Evolutionary conservation across 495 filamentous ascomycete species (phyloP), one percentile per base, ranked within the genome.

Genomic region (Clohesyomyces aquaticus): DNA sequence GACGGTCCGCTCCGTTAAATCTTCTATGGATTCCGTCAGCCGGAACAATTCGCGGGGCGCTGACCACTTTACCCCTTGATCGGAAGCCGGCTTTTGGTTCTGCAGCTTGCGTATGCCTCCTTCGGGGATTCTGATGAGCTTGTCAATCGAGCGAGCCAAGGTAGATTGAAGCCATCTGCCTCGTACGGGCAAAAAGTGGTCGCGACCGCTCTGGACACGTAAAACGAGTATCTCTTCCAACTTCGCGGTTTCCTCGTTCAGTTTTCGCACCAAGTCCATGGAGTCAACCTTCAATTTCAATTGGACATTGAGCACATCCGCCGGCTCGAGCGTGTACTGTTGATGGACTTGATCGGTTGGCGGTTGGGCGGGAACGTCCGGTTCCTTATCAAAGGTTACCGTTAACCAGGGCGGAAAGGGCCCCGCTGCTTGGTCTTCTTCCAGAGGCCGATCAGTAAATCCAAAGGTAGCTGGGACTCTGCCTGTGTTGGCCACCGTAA

Each of bases 401-500:
- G 78, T 75, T 16, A 96, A 74, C 92, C 92, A 96, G 1, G 78
- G 71, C 0, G 85, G 81, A 28, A 74, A 66, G 22, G 76, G 77
- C 0, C 75, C 69, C 0, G 68, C 72, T 0, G 77, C 56, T n/a
- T 77, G 73, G 10, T 78, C 83, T 9, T 73, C 72, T 0, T 74
- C 72, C n/a, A 79, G 75, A 4, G 88, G 86, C 51, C 85, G 83
- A 55, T 90, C 84, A 0, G 91, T 82, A 63, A 98, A 93, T 8
- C 77, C 80, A 65, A 96, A 85, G 1, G 78, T 87, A 0, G 95
- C 92, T 35, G 82, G 75, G 0, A 91, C 88, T 19, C 88, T 78
- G 22, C 95, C 88, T 0, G 93, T 98, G 58, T 99, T 99, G 4
- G 95, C 95, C 28, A 98, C 83, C 6, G 91, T 96, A 35, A 98